phyloP scores from a whole-genome alignment of 2,329 filamentous ascomycete species.

The Lecanicillium sp. region DNA sequence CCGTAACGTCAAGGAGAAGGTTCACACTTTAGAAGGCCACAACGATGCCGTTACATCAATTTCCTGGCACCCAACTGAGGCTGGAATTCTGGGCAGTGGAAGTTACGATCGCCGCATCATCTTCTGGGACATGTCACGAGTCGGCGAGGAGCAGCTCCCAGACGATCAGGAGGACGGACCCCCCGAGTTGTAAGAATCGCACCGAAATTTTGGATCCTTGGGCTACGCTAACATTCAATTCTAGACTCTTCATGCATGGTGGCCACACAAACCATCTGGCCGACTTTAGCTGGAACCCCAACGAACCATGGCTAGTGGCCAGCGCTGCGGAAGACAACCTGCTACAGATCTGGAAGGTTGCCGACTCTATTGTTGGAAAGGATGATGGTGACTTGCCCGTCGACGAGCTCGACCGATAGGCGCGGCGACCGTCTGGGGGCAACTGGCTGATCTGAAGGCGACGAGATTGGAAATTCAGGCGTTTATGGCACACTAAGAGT shows the following conservation, averaged over 20 bases:
- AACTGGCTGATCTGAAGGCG: conserved; percentile 22
- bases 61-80: conserved; percentile 89
- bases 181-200: conserved; percentile 68
- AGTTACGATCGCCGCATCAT: conserved; percentile 90
- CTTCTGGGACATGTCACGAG: conserved; percentile 90
- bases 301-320: conserved; percentile 93
- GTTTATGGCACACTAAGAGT: not conserved
- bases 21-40: conserved; percentile 86
- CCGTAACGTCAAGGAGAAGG: conserved; percentile 78
- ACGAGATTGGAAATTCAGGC: conserved; percentile 1
- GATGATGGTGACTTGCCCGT: conserved; percentile 68
- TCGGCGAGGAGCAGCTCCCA: conserved; percentile 88
- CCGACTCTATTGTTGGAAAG: conserved; percentile 71
- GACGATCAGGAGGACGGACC: conserved; percentile 94
- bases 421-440: not conserved
- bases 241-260: conserved; percentile 92
- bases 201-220: not conserved
- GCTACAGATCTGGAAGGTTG: conserved; percentile 88
- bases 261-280: conserved; percentile 95
- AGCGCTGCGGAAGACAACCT: conserved; percentile 95
- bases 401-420: conserved; percentile 63
- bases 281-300: conserved; percentile 96
- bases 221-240: conserved; percentile 13
- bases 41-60: conserved; percentile 84
- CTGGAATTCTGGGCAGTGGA: conserved; percentile 79